Evolutionary conservation across 176 grass and related monocot species (phyloP).

Genomic region (Oryza glaberrima): DNA sequence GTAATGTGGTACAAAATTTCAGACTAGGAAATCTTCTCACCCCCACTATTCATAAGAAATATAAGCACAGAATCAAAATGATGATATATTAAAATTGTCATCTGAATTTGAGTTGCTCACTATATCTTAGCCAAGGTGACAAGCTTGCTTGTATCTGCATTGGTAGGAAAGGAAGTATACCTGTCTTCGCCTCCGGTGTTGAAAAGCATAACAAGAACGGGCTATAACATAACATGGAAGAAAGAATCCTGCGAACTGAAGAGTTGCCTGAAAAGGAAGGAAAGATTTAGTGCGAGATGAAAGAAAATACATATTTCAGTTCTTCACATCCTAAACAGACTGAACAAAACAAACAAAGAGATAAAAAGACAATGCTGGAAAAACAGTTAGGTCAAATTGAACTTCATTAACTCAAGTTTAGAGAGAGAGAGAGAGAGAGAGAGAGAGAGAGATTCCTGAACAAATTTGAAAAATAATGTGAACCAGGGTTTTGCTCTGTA

Average conservation of each 20-base stretch:
- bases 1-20: constrained; percentile 8
- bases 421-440: background rate
- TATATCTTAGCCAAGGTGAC: background rate
- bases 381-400: background rate
- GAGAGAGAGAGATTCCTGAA: background rate
- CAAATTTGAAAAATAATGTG: background rate
- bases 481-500: background rate
- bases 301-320: constrained; percentile 19
- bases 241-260: constrained; percentile 86
- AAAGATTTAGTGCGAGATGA: constrained; percentile 4
- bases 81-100: constrained; percentile 7
- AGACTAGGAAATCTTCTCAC: background rate
- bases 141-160: background rate
- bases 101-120: background rate
- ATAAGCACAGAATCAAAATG: constrained; percentile 3
- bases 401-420: background rate
- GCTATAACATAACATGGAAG: constrained; percentile 96
- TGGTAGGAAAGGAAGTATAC: constrained; percentile 42
- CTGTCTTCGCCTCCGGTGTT: constrained; percentile 76
- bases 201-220: constrained; percentile 75
- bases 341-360: background rate
- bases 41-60: background rate
- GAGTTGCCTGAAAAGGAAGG: constrained; percentile 61
- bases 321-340: background rate
- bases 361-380: background rate